Evolutionary conservation across 108 stramenopile species (phyloP), one percentile per base, ranked within the genome.

Genomic region (Aureococcus anophagefferens): DNA sequence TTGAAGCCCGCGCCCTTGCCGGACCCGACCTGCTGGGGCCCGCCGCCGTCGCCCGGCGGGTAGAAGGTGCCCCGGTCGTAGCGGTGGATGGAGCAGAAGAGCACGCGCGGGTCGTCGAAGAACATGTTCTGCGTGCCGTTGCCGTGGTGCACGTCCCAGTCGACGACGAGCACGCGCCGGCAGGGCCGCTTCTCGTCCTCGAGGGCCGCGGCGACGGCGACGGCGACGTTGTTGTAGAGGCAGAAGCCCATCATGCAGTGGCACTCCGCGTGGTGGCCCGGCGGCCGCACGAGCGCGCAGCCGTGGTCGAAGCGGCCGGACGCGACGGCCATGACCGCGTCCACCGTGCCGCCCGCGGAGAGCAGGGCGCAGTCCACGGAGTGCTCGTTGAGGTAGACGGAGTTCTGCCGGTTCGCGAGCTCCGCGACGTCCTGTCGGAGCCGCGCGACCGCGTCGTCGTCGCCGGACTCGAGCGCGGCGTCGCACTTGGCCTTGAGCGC

Each of bases 81-180:
- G 31, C 88, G 77, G 79, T 93, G 93, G 25, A 91, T 73, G 17
- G 86, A 88, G 46, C 86, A 76, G 63, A 86, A 90, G 76, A 90
- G 62, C 15, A 90, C 85, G 25, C 73, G 74, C 14, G 88, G 79
- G 68, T 91, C 79, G 16, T 82, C 69, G 29, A 72, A 59, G 72
- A 91, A 91, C n/a, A 74, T 73, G 40, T 72, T 45, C 79, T 91
- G 85, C 3, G 95, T 98, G 5, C 97, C 97, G 85, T 98, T 96
- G 32, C 94, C 94, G 67, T 95, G 94, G 76, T 96, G 95, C 17
- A 96, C 93, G 81, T 96, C 93, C 76, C 89, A 91, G 69, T 94
- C 93, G 64, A 94, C 79, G 72, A 94, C 51, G 17, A 59, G 25
- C 3, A 59, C 13, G 1, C 51, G 17, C 13, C 3, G 4, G 25